Percentiles rank a stretch among this genome's conserved stretches.
Evolutionary conservation across 2,329 filamentous ascomycete genomes (phyloP).

Genomic region (Scedosporium minutisporum): DNA sequence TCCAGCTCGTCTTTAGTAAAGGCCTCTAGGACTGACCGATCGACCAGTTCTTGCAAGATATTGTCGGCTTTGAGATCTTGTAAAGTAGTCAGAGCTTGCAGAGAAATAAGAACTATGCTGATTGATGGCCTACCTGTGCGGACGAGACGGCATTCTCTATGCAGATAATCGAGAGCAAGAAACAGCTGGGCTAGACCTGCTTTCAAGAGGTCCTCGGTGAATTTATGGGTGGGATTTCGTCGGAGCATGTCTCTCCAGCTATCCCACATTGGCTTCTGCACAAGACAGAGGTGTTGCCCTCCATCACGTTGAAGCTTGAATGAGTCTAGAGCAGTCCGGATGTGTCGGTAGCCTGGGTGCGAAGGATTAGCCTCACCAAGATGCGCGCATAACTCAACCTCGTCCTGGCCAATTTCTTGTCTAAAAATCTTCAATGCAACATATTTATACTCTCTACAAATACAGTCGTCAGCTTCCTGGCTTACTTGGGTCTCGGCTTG

Average conservation of each 20-base stretch:
- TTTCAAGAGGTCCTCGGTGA: slow-evolving; percentile 27
- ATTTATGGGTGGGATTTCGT: slow-evolving; percentile 24
- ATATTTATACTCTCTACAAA: not conserved
- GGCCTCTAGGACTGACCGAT: slow-evolving; percentile 11
- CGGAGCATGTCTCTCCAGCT: slow-evolving; percentile 27
- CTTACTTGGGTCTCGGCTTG: not conserved
- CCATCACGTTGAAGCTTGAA: slow-evolving; percentile 19
- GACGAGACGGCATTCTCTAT: slow-evolving; percentile 30
- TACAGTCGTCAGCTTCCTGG: not conserved
- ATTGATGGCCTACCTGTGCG: slow-evolving; percentile 29
- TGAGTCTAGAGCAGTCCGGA: slow-evolving; percentile 20
- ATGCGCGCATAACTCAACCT: slow-evolving; percentile 13
- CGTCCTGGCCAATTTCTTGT: slow-evolving; percentile 6
- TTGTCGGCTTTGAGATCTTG: slow-evolving; percentile 33
- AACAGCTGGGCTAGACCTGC: slow-evolving; percentile 22
- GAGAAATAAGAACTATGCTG: not conserved
- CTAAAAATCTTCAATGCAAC: slow-evolving; percentile 13
- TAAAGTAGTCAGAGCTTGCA: not conserved
- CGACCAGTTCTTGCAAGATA: slow-evolving; percentile 18
- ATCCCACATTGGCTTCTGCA: slow-evolving; percentile 28
- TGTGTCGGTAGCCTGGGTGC: slow-evolving; percentile 19
- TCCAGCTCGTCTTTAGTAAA: slow-evolving; percentile 11
- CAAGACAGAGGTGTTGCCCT: slow-evolving; percentile 24
- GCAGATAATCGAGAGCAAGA: slow-evolving; percentile 29
- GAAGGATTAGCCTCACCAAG: slow-evolving; percentile 12